Conservation (phyloP, 2,329 filamentous ascomycete genomes). For the Fusarium palustre region DNA sequence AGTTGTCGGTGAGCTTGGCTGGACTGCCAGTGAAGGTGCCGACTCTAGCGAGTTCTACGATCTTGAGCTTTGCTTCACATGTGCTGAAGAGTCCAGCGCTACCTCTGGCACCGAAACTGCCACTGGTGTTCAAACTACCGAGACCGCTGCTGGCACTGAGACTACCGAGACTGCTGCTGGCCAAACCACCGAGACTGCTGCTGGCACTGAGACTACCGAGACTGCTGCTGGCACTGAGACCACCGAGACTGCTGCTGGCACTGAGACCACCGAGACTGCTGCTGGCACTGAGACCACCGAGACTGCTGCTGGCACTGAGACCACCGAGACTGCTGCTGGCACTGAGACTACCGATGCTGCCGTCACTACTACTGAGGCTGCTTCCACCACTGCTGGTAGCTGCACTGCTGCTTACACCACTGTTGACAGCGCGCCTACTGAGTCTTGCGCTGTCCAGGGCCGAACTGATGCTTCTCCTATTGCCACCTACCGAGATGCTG, state of each 20-base stretch:
- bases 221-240: background rate
- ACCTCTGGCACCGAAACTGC: slow-evolving; percentile 21
- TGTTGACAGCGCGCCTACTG: background rate
- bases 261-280: background rate
- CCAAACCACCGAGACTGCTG: background rate
- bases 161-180: background rate
- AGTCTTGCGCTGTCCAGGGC: background rate
- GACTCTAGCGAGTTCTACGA: slow-evolving; percentile 23
- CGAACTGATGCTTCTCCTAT: background rate
- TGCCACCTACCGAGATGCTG: too few relatives aligned
- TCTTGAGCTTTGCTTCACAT: slow-evolving; percentile 34
- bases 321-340: background rate
- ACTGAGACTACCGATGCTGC: background rate
- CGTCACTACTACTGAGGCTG: slow-evolving; percentile 4
- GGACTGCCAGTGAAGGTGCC: background rate
- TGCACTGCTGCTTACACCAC: slow-evolving; percentile 10
- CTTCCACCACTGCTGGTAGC: background rate
- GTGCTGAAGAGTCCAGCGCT: slow-evolving; percentile 21
- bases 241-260: background rate
- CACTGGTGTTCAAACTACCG: background rate
- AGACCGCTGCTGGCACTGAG: background rate
- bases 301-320: background rate
- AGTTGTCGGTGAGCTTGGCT: slow-evolving; percentile 2
- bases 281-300: background rate
- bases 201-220: background rate